These are phyloP conservation scores for Sarocladium oryzae DNA, from an alignment of 2,329 filamentous ascomycete species.

Conservation along the genomic window DNA sequence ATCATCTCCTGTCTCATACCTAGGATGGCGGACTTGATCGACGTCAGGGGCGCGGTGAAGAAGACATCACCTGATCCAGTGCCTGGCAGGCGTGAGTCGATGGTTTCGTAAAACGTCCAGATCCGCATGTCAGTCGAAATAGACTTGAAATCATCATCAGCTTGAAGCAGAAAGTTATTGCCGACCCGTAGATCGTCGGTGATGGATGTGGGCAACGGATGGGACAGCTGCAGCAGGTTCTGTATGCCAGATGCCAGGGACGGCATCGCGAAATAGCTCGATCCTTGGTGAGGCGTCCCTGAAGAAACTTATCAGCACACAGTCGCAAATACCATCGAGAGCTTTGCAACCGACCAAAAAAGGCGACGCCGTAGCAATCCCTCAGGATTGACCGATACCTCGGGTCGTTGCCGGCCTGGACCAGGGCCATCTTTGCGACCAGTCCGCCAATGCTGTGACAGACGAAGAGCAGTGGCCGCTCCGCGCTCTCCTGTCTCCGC, in stretches of 20 bases:
- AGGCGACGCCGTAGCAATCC: conserved; percentile 54
- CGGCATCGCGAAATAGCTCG: conserved; percentile 54
- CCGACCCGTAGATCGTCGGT: conserved; percentile 44
- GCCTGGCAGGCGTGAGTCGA: conserved; percentile 50
- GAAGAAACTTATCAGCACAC: not conserved
- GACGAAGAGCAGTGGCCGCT: conserved; percentile 52
- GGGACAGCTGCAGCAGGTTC: conserved; percentile 42
- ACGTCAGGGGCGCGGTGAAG: conserved; percentile 53
- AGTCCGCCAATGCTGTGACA: conserved; percentile 56
- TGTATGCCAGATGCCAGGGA: conserved; percentile 50
- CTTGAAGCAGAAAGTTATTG: conserved; percentile 39
- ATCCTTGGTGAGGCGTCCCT: conserved; percentile 57
- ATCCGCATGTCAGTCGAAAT: conserved; percentile 52
- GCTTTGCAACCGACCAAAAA: conserved; percentile 42
- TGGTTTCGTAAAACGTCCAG: conserved; percentile 58
- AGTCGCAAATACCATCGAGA: not conserved
- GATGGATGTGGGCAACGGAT: conserved; percentile 43
- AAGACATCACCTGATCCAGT: conserved; percentile 39
- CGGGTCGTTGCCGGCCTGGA: conserved; percentile 35
- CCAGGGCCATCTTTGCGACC: conserved; percentile 50
- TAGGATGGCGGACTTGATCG: conserved; percentile 47
- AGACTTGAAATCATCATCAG: conserved; percentile 49
- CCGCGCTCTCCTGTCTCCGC: conserved; percentile 25
- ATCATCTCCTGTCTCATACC: conserved; percentile 45
- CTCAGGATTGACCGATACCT: conserved; percentile 39